phyloP scores from a whole-genome alignment of 805 yeast species.

The Ogataea philodendri region DNA sequence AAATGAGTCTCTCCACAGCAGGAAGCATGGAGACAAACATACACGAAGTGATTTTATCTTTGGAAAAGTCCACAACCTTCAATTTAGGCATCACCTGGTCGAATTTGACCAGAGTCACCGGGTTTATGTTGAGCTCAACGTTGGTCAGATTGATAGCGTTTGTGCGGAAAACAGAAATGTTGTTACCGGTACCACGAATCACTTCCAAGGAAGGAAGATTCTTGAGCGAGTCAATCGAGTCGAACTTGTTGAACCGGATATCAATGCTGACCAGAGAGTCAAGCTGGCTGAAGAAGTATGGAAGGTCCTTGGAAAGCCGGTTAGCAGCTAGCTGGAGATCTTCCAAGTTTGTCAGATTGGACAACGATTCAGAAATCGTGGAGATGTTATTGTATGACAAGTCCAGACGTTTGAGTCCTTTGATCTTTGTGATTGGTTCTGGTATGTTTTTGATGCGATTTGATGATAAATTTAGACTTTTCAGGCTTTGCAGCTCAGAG shows the following conservation, averaged over 20 bases:
- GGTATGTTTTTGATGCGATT: conserved; percentile 67
- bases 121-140: conserved; percentile 77
- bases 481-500: conserved; percentile 51
- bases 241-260: conserved; percentile 63
- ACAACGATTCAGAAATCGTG: conserved; percentile 58
- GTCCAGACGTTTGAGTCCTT: conserved; percentile 64
- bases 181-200: conserved; percentile 72
- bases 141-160: conserved; percentile 61
- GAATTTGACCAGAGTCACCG: conserved; percentile 67
- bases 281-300: conserved; percentile 52
- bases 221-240: conserved; percentile 56
- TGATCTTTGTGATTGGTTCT: conserved; percentile 58
- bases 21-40: conserved; percentile 65
- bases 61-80: conserved; percentile 71
- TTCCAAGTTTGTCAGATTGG: conserved; percentile 57
- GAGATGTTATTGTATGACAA: conserved; percentile 76
- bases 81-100: conserved; percentile 54
- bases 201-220: conserved; percentile 62
- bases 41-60: conserved; percentile 77
- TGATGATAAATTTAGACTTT: conserved; percentile 72
- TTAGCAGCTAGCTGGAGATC: conserved; percentile 77
- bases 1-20: conserved; percentile 64
- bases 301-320: conserved; percentile 51
- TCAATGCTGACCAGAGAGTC: conserved; percentile 66
- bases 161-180: conserved; percentile 67